Evolutionary conservation across 2,329 filamentous ascomycete genomes (phyloP).

Genomic region (Fusarium multiceps): DNA sequence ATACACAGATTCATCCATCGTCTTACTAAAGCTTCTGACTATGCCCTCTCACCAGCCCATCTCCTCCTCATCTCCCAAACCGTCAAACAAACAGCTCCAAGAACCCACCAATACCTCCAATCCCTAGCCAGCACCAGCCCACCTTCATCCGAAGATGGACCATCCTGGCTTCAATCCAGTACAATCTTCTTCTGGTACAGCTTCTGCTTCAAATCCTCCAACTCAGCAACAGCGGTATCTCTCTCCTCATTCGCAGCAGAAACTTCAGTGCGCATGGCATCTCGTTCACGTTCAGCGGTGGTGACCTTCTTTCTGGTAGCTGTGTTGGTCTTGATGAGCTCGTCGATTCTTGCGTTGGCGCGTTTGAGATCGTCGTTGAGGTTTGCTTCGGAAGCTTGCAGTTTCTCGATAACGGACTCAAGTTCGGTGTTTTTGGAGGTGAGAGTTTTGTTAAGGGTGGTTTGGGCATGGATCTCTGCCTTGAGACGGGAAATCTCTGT

Average conservation of each 20-base stretch:
- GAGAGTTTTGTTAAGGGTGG: neutral
- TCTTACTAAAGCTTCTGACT: neutral
- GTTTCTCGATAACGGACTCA: rapidly evolving
- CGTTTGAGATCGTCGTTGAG: neutral
- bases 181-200: neutral
- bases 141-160: neutral
- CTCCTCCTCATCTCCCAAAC: neutral
- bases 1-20: too few species aligned
- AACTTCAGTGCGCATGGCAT: neutral
- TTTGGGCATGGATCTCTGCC: neutral
- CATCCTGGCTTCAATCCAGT: neutral
- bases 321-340: neutral
- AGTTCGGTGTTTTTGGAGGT: neutral
- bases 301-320: neutral
- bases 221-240: neutral
- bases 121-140: neutral
- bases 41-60: neutral
- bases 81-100: neutral
- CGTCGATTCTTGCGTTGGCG: neutral
- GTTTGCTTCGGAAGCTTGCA: neutral
- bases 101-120: slow-evolving; percentile 1
- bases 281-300: rapidly evolving
- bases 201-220: neutral
- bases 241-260: neutral
- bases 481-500: neutral